These are phyloP conservation scores for Hysterium pulicare DNA, from an alignment of 2,329 filamentous ascomycete species.

Conservation along the genomic window DNA sequence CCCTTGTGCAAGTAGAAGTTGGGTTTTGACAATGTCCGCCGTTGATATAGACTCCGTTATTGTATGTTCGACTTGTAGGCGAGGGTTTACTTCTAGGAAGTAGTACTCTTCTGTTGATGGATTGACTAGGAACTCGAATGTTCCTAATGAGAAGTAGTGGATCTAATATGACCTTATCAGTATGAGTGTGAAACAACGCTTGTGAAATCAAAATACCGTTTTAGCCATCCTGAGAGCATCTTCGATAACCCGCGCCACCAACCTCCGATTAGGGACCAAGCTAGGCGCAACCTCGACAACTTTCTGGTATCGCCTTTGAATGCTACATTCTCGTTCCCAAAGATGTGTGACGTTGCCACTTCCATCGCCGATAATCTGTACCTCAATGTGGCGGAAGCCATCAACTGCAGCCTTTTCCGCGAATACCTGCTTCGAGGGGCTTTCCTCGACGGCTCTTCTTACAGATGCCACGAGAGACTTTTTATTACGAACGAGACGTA, in stretches of 20 bases:
- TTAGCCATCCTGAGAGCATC: constrained; percentile 53
- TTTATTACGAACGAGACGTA: constrained; percentile 50
- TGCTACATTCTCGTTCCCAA: constrained; percentile 60
- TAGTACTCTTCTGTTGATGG: constrained; percentile 49
- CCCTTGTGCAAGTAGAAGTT: constrained; percentile 55
- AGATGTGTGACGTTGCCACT: constrained; percentile 51
- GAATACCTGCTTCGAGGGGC: constrained; percentile 56
- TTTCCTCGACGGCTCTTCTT: constrained; percentile 55
- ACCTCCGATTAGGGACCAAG: constrained; percentile 43
- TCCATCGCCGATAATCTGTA: constrained; percentile 59
- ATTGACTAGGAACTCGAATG: constrained; percentile 62
- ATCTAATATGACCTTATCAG: constrained; percentile 33
- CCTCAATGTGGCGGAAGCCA: constrained; percentile 60
- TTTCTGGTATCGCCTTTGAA: constrained; percentile 61
- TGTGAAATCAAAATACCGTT: constrained; percentile 31
- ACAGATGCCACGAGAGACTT: constrained; percentile 46
- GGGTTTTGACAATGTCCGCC: constrained; percentile 54
- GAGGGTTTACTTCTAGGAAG: constrained; percentile 60
- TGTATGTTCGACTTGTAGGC: constrained; percentile 61
- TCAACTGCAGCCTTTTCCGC: constrained; percentile 61
- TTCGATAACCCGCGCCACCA: constrained; percentile 51
- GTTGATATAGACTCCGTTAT: constrained; percentile 56
- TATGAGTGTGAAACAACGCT: not conserved
- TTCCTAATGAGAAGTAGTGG: constrained; percentile 58
- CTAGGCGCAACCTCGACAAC: constrained; percentile 58